Evolutionary conservation across 2,329 filamentous ascomycete genomes (phyloP), one percentile per base, ranked within the genome.

Genomic region (Thyridium curvatum): DNA sequence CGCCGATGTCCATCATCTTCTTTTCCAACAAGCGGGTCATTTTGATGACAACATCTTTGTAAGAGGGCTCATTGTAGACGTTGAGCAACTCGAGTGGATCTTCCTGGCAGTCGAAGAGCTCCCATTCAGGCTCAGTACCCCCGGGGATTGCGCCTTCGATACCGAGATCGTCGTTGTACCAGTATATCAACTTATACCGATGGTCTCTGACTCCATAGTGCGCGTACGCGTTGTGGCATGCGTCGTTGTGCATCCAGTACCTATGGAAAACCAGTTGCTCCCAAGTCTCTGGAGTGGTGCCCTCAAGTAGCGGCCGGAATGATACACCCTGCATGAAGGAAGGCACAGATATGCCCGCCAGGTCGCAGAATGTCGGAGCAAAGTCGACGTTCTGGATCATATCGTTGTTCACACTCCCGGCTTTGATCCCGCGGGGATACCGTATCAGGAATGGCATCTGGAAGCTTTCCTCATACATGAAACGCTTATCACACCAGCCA

Each of bases 401-500:
- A 42, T 71, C 67, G 36, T 65, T 47, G 42, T 60, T 66, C 0
- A 69, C 50, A 0, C 52, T 56, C 1, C 58, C 56, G 0, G 62
- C 41, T 2, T 41, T 34, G 40, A 72, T 71, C 35, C 59, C 58
- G 1, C 37, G 42, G 0, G 70, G 69, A 34, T 68, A 69, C 0
- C 65, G 61, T 4, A 69, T 57, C 3, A 73, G 49, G 36, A 73
- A 70, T 0, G 71, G 69, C 71, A 74, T 74, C 49, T 73, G 69
- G 53, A 74, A 74, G 10, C 56, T 62, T 48, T 74, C 67, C 41
- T 74, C 69, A 50, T 74, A 74, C 64, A 74, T 73, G 48, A 74
- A 72, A 4, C 71, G 64, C 51, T 74, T 74, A 47, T 73, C 71
- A 43, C 72, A 74, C 70, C 69, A 74, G 35, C 71, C 69, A 42